Conservation (phyloP, 257 asterid genomes). For the Gentiana straminea region DNA sequence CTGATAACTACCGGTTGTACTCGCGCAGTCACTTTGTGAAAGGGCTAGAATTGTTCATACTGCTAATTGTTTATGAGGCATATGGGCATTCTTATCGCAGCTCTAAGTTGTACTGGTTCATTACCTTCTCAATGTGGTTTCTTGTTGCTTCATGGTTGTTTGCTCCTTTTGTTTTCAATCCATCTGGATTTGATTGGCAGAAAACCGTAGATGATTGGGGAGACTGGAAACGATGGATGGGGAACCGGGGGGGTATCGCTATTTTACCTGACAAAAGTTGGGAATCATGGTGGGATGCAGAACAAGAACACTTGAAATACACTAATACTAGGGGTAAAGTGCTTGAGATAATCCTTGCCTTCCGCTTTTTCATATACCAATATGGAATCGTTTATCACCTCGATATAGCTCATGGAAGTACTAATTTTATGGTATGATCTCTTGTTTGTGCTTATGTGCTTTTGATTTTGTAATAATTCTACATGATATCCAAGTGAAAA, state of each 20-base stretch:
- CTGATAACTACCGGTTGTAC: slow-evolving; percentile 84
- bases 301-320: slow-evolving; percentile 78
- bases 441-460: slow-evolving; percentile 2
- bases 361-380: slow-evolving; percentile 83
- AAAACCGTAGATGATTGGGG: slow-evolving; percentile 98
- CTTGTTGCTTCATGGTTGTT: slow-evolving; percentile 89
- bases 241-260: slow-evolving; percentile 96
- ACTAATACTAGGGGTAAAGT: slow-evolving; percentile 65
- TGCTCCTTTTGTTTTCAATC: slow-evolving; percentile 96
- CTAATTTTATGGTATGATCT: slow-evolving; percentile 45
- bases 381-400: slow-evolving; percentile 95
- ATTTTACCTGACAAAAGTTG: slow-evolving; percentile 82
- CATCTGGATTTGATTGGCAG: slow-evolving; percentile 98
- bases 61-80: slow-evolving; percentile 64
- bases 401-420: slow-evolving; percentile 64
- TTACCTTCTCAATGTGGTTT: slow-evolving; percentile 93
- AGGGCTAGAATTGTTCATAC: slow-evolving; percentile 77
- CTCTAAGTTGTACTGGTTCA: slow-evolving; percentile 58
- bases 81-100: slow-evolving; percentile 64
- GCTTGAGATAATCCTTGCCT: slow-evolving; percentile 66
- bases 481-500: slow-evolving; percentile 9
- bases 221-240: slow-evolving; percentile 99
- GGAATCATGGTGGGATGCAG: slow-evolving; percentile 99
- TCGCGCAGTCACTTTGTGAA: slow-evolving; percentile 96
- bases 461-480: slow-evolving; percentile 3